A percentile compares a stretch with the other conserved stretches of the same genome.
Conservation (phyloP, 2,329 filamentous ascomycete species). For the Ceratocystis albifundus region DNA sequence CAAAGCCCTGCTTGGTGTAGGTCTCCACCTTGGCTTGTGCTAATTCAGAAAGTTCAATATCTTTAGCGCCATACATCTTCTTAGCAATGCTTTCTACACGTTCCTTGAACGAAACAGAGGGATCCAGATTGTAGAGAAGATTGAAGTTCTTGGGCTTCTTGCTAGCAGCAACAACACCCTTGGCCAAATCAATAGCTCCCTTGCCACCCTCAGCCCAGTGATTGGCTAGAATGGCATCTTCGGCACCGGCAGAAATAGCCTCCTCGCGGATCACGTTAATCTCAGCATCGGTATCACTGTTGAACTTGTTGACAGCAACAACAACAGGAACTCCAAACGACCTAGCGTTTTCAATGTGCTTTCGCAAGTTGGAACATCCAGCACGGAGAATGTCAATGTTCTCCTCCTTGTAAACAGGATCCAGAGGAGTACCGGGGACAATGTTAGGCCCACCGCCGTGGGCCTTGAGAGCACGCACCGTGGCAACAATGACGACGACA, state of each 20-base stretch:
- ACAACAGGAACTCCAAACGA: conserved; percentile 86
- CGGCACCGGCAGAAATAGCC: conserved; percentile 79
- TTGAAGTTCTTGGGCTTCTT: conserved; percentile 79
- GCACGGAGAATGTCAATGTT: conserved; percentile 82
- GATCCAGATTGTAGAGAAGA: conserved; percentile 57
- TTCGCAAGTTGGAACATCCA: conserved; percentile 87
- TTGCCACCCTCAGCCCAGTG: conserved; percentile 95
- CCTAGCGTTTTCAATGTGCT: conserved; percentile 86
- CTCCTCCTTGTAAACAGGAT: conserved; percentile 81
- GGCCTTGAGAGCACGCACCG: conserved; percentile 89
- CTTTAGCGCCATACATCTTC: conserved; percentile 86
- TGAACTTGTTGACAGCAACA: conserved; percentile 93
- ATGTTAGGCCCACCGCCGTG: conserved; percentile 95
- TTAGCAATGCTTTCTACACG: conserved; percentile 84
- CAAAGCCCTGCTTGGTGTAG: conserved; percentile 84
- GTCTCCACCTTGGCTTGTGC: conserved; percentile 94
- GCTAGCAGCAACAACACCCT: conserved; percentile 71
- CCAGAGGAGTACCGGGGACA: conserved; percentile 70
- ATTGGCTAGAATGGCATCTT: conserved; percentile 85
- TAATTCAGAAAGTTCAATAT: conserved; percentile 84
- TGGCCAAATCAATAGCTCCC: conserved; percentile 78
- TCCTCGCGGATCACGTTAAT: conserved; percentile 82
- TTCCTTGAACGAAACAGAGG: conserved; percentile 69
- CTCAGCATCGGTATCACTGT: conserved; percentile 87
- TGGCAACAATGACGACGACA: conserved; percentile 88